Conservation (phyloP, 371 early-diverging fungal genomes). For the Saksenaea oblongispora region DNA sequence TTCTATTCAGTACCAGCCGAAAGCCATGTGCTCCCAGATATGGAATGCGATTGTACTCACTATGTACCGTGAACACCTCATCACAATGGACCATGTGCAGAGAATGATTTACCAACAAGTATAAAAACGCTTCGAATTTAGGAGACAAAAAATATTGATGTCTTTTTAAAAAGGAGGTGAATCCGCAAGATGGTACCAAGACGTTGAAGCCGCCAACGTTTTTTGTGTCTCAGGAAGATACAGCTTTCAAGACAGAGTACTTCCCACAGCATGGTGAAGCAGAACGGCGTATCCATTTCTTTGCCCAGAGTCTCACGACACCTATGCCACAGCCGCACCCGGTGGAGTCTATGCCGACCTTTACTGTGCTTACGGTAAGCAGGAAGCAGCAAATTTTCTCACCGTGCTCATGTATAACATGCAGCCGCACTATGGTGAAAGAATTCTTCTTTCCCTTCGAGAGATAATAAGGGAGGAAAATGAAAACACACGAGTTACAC, state of each 20-base stretch:
- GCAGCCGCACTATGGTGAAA: constrained; percentile 87
- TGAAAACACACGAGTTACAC: constrained; percentile 76
- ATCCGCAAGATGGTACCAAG: constrained; percentile 68
- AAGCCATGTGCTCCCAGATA: constrained; percentile 78
- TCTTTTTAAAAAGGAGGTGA: constrained; percentile 26
- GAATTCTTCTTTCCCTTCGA: constrained; percentile 78
- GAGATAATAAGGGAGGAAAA: constrained; percentile 89
- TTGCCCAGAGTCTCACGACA: constrained; percentile 87
- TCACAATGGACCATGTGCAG: constrained; percentile 80
- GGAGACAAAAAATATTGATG: not conserved
- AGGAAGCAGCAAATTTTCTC: not conserved
- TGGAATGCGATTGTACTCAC: constrained; percentile 90
- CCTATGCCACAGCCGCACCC: constrained; percentile 84
- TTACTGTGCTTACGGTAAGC: constrained; percentile 77
- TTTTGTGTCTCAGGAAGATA: constrained; percentile 84
- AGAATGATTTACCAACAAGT: constrained; percentile 82
- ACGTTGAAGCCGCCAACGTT: constrained; percentile 81
- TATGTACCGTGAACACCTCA: constrained; percentile 85
- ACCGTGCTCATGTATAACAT: not conserved
- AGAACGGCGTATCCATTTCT: constrained; percentile 84
- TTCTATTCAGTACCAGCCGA: constrained; percentile 73
- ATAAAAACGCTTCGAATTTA: not conserved
- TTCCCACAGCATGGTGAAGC: constrained; percentile 83
- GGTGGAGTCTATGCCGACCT: constrained; percentile 84
- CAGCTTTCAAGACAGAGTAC: constrained; percentile 75